Evolutionary conservation across 2,329 filamentous ascomycete species (phyloP), one percentile per base, ranked within the genome.

Genomic region (Diaporthe batatas): DNA sequence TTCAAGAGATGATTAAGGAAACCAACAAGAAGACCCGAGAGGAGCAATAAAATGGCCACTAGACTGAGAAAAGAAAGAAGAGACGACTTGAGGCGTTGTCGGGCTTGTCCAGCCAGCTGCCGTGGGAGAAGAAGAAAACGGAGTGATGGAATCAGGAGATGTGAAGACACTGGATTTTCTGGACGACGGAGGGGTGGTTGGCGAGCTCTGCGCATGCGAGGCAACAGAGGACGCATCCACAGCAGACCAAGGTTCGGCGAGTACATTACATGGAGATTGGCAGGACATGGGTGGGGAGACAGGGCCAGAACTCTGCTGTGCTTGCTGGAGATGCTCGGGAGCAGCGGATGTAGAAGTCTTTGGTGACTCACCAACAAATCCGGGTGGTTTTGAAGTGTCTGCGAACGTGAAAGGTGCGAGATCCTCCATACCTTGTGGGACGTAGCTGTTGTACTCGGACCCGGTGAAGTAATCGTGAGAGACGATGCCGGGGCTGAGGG

Each of bases 401-500:
- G 80, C 76, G 75, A 85, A 88, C 74, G 88, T 87, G 78, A 85
- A 86, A 75, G 83, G 78, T 75, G 80, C 79, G 76, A 86, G 86
- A 74, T 88, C 87, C 65, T 90, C 88, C 80, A 89, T 85, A 77
- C 80, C 81, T 75, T 81, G 79, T 34, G 80, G 82, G 68, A 89
- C 83, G 79, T 90, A 90, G 64, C 87, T 74, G 55, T 73, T 82
- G 78, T 93, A 90, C 72, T 89, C 87, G 71, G 83, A 80, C 69
- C 83, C 89, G 53, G 86, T 83, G 75, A 84, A 86, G 79, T 87
- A 88, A 73, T 86, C 85, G 78, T 86, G 84, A 73, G 88, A 84
- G 76, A 93, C 89, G 75, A 94, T 92, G 78, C 86, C 84, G 39
- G 91, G 91, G 76, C 88, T 89, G 71, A 92, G 84, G 67, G 87